Base-by-base conservation (phyloP, 768 basidiomycete species). In the Arthromyces matolae region DNA sequence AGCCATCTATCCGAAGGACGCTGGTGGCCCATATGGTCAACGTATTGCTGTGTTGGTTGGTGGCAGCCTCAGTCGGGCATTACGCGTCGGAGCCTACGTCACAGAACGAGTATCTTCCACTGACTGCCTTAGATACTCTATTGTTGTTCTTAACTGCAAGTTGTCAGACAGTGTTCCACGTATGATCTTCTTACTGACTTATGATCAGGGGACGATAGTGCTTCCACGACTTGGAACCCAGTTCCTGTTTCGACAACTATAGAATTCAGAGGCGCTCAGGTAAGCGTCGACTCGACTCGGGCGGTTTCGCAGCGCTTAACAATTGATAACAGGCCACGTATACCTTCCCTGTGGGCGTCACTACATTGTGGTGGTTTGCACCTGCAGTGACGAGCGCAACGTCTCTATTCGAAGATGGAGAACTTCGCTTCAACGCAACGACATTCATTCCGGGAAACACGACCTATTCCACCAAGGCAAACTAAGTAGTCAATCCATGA, bases 281-380 rank as follows among this genome's bases (percentile, higher is more conserved):
- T 75, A 42, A 61, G 67, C n/a, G n/a, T 54, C 14, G 16, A 12
- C 7, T 9, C 16, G 9, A 20, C 5, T 24, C 4, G 13, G 6
- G 10, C 5, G n/a, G n/a, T n/a, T n/a, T n/a, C n/a, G n/a, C 1
- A 22, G 33, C 24, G 20, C 13, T 41, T 13, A 41, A 3, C 7
- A 9, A 1, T 42, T 4, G 8, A 28, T 22, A n/a, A n/a, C 23
- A 78, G 80, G 87, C 85, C 3, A 77, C 70, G 1, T 85, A 86
- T 61, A 86, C 83, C 3, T 90, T 90, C 70, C 86, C 86, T 2
- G 84, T 88, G 12, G 87, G 87, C 22, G 80, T 89, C 4, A 77
- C 76, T 0, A 79, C 77, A 5, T 57, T 79, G 8, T 78, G 75
- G 76, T 78, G 75, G 76, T 76, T 67, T 50, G 75, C 57, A 5